A percentile compares a stretch with the other conserved stretches of the same genome.
These are phyloP conservation scores for Penicillium paxilli DNA, from an alignment of 495 filamentous ascomycete genomes.

Conservation along the genomic window DNA sequence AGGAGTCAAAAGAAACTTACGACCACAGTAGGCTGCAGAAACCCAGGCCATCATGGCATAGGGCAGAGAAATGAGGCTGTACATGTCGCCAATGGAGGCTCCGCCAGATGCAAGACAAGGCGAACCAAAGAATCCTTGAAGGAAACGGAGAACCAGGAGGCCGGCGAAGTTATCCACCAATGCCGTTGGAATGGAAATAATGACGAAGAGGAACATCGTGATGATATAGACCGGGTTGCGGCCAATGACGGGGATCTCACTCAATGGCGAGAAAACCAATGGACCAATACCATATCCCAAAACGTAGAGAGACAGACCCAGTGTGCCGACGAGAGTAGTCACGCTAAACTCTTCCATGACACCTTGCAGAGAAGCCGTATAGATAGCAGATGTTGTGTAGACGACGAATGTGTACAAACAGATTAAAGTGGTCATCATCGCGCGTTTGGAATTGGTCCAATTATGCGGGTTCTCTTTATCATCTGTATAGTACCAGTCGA, in stretches of 20 bases:
- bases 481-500: constrained; percentile 57
- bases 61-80: constrained; percentile 52
- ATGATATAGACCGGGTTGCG: constrained; percentile 52
- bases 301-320: constrained; percentile 55
- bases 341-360: constrained; percentile 46
- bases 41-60: constrained; percentile 58
- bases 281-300: constrained; percentile 51
- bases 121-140: constrained; percentile 55
- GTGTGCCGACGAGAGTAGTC: constrained; percentile 32
- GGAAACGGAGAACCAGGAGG: constrained; percentile 51
- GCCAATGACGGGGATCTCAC: constrained; percentile 51
- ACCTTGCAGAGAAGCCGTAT: constrained; percentile 24
- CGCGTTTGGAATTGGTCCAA: constrained; percentile 41
- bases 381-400: constrained; percentile 37
- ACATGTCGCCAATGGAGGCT: constrained; percentile 56
- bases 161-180: constrained; percentile 49
- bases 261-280: constrained; percentile 47
- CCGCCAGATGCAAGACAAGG: constrained; percentile 56
- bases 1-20: constrained; percentile 14
- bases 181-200: constrained; percentile 48
- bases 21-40: constrained; percentile 50
- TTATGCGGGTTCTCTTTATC: constrained; percentile 57
- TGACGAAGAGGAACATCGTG: constrained; percentile 52
- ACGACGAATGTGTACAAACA: constrained; percentile 39
- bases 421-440: constrained; percentile 23